Conservation (phyloP, 148 eudicot species). For the Chenopodium formosanum region DNA sequence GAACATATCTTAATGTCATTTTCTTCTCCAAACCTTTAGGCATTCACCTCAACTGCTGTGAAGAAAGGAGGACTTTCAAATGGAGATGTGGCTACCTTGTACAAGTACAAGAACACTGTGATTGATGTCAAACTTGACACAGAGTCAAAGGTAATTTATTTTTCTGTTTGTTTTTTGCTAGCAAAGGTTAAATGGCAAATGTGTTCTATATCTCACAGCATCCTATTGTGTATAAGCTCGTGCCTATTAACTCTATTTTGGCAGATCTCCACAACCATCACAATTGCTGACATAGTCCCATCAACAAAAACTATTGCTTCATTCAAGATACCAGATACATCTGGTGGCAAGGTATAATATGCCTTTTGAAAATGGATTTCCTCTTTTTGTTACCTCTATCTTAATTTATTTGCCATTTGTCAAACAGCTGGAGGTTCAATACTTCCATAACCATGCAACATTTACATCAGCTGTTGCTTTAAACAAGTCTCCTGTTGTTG, state of each 20-base stretch:
- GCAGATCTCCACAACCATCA: conserved; percentile 78
- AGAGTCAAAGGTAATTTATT: conserved; percentile 63
- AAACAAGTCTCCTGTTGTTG: conserved; percentile 67
- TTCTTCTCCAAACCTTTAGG: conserved; percentile 28
- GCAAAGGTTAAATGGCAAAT: too few species aligned
- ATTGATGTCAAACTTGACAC: conserved; percentile 84
- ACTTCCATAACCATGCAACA: conserved; percentile 87
- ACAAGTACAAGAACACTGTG: conserved; percentile 65
- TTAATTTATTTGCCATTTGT: conserved; percentile 10
- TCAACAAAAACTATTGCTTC: conserved; percentile 83
- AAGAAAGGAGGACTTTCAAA: conserved; percentile 92
- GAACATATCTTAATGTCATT: too few species aligned
- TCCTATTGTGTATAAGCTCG: neutral
- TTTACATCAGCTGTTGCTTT: conserved; percentile 68
- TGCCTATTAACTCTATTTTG: conserved; percentile 20
- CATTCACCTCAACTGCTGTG: conserved; percentile 82
- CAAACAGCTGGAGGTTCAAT: conserved; percentile 76
- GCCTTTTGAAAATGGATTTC: neutral
- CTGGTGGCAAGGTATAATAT: conserved; percentile 70
- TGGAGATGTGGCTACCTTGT: conserved; percentile 78
- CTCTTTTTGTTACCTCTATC: neutral
- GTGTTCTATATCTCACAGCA: too few species aligned
- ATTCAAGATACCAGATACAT: conserved; percentile 67
- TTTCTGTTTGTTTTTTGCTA: neutral
- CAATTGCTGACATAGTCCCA: conserved; percentile 58